Conservation (phyloP, 2,329 filamentous ascomycete species). For the Aspergillus sp. region DNA sequence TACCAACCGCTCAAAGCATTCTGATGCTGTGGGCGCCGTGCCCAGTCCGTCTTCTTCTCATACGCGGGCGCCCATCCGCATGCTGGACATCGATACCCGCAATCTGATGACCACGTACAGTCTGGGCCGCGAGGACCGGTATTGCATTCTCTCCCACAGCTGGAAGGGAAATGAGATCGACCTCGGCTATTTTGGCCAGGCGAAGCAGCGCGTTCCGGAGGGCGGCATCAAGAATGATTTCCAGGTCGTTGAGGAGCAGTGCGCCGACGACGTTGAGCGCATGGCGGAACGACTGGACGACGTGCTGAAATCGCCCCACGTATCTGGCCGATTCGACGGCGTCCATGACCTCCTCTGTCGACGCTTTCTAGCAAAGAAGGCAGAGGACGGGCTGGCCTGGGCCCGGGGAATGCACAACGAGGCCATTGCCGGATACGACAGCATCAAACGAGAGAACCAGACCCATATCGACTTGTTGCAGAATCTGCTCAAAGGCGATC, state of each 20-base stretch:
- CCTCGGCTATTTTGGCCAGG: slow-evolving; percentile 18
- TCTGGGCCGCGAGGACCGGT: slow-evolving; percentile 19
- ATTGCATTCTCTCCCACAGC: slow-evolving; percentile 28
- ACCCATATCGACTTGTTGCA: neutral
- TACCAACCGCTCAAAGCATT: neutral
- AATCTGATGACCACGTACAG: slow-evolving; percentile 19
- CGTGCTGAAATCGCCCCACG: neutral
- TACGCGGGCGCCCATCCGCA: slow-evolving; percentile 18
- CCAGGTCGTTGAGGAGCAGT: neutral
- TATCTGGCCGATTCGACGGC: neutral
- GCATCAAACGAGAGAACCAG: neutral
- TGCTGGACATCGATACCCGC: slow-evolving; percentile 27
- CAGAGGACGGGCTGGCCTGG: neutral
- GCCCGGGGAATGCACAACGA: neutral
- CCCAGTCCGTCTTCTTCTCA: too few relatives aligned
- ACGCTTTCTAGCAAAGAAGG: neutral
- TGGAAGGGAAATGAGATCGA: slow-evolving; percentile 27
- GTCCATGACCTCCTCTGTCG: neutral
- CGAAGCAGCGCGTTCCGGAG: slow-evolving; percentile 2
- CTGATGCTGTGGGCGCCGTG: neutral
- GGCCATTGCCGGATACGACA: neutral
- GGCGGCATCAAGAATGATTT: slow-evolving; percentile 1
- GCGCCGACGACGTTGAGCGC: neutral
- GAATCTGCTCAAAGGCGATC: neutral
- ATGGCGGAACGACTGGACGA: neutral